A percentile compares a stretch with the other conserved stretches of the same genome.
phyloP scores from a whole-genome alignment of 164 flowering plant genomes.

The Magnolia officinalis region DNA sequence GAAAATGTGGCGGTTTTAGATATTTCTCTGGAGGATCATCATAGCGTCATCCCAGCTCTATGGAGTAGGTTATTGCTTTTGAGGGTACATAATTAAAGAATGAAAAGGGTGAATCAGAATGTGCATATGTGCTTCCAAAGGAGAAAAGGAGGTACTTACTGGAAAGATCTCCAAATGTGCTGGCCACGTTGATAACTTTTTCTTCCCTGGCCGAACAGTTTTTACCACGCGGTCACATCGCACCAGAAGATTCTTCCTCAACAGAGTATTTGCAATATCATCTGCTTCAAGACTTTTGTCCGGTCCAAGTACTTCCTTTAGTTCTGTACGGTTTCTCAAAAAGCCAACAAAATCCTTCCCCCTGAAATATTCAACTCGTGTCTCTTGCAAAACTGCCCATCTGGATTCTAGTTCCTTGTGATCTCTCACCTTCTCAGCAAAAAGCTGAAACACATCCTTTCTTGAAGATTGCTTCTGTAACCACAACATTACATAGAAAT shows the following conservation, averaged over 20 bases:
- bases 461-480: conserved; percentile 71
- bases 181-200: conserved; percentile 93
- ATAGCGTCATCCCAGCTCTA: too few species aligned
- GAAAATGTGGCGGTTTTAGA: too few species aligned
- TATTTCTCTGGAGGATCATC: too few species aligned
- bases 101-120: background rate
- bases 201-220: conserved; percentile 96
- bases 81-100: background rate
- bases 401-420: conserved; percentile 84
- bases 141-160: conserved; percentile 38
- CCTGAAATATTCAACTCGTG: conserved; percentile 92
- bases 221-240: conserved; percentile 97
- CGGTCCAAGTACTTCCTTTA: conserved; percentile 67
- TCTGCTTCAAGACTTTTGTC: conserved; percentile 67
- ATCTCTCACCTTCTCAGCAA: conserved; percentile 96
- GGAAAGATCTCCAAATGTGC: conserved; percentile 90
- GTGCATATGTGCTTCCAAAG: background rate
- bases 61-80: too few species aligned
- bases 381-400: conserved; percentile 97
- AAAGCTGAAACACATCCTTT: conserved; percentile 81
- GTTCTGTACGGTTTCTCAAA: conserved; percentile 70
- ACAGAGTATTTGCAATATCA: conserved; percentile 62
- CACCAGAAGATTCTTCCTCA: conserved; percentile 73
- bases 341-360: conserved; percentile 88
- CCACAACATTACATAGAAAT: background rate